phyloP scores from a whole-genome alignment of 2,329 filamentous ascomycete genomes.

The Arachnomyces sp. region DNA sequence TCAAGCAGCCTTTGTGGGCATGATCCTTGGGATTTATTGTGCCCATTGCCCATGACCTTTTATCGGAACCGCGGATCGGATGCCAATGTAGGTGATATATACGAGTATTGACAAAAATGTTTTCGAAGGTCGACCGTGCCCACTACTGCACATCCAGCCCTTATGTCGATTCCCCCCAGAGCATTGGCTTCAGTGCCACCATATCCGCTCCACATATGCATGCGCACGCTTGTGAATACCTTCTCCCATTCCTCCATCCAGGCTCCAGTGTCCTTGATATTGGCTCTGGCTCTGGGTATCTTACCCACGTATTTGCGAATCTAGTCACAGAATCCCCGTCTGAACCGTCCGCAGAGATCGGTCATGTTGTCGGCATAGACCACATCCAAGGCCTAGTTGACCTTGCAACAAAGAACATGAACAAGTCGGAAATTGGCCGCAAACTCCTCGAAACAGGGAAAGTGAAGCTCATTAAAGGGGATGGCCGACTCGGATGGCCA shows the following conservation, averaged over 20 bases:
- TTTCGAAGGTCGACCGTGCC: slow-evolving; percentile 68
- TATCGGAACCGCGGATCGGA: no score
- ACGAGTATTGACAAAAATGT: no score
- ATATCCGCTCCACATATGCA: slow-evolving; percentile 71
- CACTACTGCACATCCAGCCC: slow-evolving; percentile 67
- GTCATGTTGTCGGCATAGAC: slow-evolving; percentile 63
- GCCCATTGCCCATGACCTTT: background rate
- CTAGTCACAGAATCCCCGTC: slow-evolving; percentile 44
- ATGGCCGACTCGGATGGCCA: slow-evolving; percentile 62
- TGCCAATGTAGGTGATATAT: no score
- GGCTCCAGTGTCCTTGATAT: slow-evolving; percentile 60
- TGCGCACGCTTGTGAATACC: slow-evolving; percentile 55
- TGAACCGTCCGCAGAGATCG: slow-evolving; percentile 23
- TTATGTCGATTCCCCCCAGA: slow-evolving; percentile 66
- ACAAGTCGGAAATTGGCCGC: slow-evolving; percentile 52
- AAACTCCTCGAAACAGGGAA: slow-evolving; percentile 55
- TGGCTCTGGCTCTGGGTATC: slow-evolving; percentile 70
- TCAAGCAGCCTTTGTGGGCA: background rate
- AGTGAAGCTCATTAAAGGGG: slow-evolving; percentile 66
- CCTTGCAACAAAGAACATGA: slow-evolving; percentile 59
- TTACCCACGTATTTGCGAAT: slow-evolving; percentile 82
- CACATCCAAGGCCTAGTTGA: slow-evolving; percentile 61
- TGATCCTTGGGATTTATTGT: background rate
- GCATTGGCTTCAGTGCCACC: slow-evolving; percentile 60
- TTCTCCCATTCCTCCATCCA: slow-evolving; percentile 51